Evolutionary conservation across 805 yeast species (phyloP), one percentile per base, ranked within the genome.

Genomic region (Grigorovia humatica): DNA sequence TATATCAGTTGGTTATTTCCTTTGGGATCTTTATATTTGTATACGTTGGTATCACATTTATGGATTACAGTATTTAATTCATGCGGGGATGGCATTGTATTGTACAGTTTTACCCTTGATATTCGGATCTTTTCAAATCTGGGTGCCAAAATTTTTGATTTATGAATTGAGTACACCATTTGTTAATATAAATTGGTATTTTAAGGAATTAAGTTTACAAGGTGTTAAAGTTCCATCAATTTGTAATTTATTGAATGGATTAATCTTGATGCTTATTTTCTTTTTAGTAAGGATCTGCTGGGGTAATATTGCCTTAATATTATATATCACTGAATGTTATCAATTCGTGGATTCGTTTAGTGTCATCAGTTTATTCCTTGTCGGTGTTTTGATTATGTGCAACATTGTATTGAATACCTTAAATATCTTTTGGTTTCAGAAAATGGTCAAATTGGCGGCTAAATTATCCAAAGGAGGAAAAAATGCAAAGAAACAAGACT

Each of bases 121-220:
- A 35, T 96, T 96, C 2, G 17, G 18, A 12, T 86, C 82, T 67
- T 79, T 88, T 63, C 81, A 83, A 67, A 84, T 89, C 48, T 84
- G 85, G 80, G 77, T 86, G 29, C 91, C 96, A 1, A 80, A 83
- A 19, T 93, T 90, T 65, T 74, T 93, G 59, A 65, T 86, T 48
- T 93, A 85, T 68, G 99, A 93, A 70, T 76, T 86, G 43, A 84
- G 95, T 47, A 87, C 97, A 1, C 98, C 98, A 9, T 93, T 93
- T 69, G 96, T 93, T 55, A 95, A 93, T 68, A 66, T 87, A 64
- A 88, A 93, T 67, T 93, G 97, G 96, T 90, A 84, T 67, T 82
- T 88, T 38, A 76, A 85, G 35, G 83, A 86, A 59, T 72, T 89
- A 17, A 93, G 96, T 1, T 86, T 85, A 3, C 67, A 80, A 3